phyloP scores from a whole-genome alignment of 306 rosid genomes.

The Fragaria iinumae region DNA sequence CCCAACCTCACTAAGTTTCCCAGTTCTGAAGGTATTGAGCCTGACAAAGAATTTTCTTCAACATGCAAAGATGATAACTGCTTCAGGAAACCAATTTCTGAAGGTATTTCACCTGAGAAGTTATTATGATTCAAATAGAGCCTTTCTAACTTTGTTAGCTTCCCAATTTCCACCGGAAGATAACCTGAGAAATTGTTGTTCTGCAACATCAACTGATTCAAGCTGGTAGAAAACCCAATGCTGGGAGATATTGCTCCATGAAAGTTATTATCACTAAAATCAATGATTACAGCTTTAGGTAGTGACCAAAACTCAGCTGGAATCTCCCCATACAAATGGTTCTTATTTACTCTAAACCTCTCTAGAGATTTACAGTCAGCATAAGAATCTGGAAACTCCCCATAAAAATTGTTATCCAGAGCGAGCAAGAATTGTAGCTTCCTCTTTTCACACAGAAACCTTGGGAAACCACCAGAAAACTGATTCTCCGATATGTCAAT shows the following conservation, averaged over 20 bases:
- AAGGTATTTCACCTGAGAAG: constrained; percentile 69
- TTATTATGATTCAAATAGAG: constrained; percentile 60
- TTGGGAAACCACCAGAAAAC: constrained; percentile 83
- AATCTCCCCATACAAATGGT: constrained; percentile 64
- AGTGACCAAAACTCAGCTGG: constrained; percentile 77
- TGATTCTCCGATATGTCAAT: constrained; percentile 95
- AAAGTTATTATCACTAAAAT: constrained; percentile 71
- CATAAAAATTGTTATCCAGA: constrained; percentile 73
- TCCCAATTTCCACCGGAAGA: constrained; percentile 73
- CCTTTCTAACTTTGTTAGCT: constrained; percentile 69
- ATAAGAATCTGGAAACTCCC: constrained; percentile 67
- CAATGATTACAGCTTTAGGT: constrained; percentile 65
- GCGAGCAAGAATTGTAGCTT: constrained; percentile 74
- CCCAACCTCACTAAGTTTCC: constrained; percentile 66
- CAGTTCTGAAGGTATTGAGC: constrained; percentile 63
- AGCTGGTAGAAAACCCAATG: constrained; percentile 58
- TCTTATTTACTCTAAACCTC: constrained; percentile 70
- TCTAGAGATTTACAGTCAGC: constrained; percentile 61
- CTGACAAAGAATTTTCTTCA: constrained; percentile 66
- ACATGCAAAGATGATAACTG: constrained; percentile 76
- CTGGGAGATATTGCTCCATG: constrained; percentile 54
- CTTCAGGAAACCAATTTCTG: constrained; percentile 61
- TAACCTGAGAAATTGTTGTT: constrained; percentile 74
- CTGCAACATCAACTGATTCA: constrained; percentile 59
- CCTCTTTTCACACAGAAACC: constrained; percentile 65